These are phyloP conservation scores for Carex parvula DNA, from an alignment of 176 grass and related monocot species.

Conservation along the genomic window DNA sequence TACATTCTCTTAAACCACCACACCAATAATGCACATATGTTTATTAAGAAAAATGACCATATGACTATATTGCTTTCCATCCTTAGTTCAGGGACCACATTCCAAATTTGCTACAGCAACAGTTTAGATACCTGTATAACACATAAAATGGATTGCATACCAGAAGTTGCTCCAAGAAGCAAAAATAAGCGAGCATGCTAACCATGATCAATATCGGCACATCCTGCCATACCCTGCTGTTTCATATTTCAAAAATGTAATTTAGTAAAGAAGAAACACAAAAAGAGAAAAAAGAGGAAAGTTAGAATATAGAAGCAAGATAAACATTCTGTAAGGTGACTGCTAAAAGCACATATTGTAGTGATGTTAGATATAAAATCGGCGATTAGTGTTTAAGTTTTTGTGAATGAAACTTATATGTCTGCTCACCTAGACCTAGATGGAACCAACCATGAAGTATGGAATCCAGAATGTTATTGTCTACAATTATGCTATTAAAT, in stretches of 20 bases:
- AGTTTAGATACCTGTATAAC: constrained; percentile 9
- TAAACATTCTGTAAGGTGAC: neutral
- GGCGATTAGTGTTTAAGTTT: neutral
- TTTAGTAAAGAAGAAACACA: neutral
- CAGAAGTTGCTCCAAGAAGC: constrained; percentile 99
- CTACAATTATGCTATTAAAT: neutral
- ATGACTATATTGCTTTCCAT: neutral
- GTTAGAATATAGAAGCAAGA: neutral
- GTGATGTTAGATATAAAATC: constrained; percentile 9
- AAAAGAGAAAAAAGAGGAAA: neutral
- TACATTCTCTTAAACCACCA: neutral
- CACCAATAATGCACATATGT: neutral
- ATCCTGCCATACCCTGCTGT: constrained; percentile 98
- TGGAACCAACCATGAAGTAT: neutral
- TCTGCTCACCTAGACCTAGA: neutral
- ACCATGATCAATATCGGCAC: constrained; percentile 94
- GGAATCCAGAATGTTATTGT: neutral
- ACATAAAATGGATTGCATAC: constrained; percentile 41
- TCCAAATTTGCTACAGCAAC: neutral
- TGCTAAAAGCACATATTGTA: neutral
- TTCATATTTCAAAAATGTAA: constrained; percentile 27
- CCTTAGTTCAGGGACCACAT: neutral
- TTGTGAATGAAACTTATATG: neutral
- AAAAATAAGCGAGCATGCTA: constrained; percentile 99
- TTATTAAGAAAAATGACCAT: neutral